Conservation (phyloP, 148 eudicot genomes). For the Pharnaceum exiguum region DNA sequence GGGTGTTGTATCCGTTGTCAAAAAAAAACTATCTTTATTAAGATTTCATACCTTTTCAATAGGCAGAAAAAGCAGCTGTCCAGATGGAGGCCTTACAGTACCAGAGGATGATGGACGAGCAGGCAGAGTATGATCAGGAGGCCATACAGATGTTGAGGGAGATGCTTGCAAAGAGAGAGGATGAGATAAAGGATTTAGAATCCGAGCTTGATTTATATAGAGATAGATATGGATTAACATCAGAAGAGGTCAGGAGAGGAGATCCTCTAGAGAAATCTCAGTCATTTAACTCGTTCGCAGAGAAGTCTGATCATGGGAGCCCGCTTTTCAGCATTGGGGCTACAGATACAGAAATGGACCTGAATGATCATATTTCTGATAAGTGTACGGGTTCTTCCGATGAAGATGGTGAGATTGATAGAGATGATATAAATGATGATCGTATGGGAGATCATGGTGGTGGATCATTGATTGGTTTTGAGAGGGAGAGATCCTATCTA, state of each 20-base stretch:
- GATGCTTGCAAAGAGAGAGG: slow-evolving; percentile 53
- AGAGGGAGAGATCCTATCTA: slow-evolving; percentile 47
- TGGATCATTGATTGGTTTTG: slow-evolving; percentile 35
- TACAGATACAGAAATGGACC: slow-evolving; percentile 27
- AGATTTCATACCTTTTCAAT: too few relatives aligned
- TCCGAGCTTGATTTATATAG: slow-evolving; percentile 60
- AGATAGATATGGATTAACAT: slow-evolving; percentile 49
- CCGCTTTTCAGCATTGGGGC: slow-evolving; percentile 28
- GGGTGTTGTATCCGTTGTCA: too few relatives aligned
- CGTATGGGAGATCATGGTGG: slow-evolving; percentile 14
- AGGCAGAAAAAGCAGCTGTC: slow-evolving; percentile 92
- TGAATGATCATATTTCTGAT: slow-evolving; percentile 12
- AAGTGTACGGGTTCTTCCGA: background rate
- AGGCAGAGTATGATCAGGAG: slow-evolving; percentile 84
- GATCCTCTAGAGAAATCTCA: slow-evolving; percentile 58
- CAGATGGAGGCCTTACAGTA: slow-evolving; percentile 98
- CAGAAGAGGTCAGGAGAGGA: slow-evolving; percentile 34
- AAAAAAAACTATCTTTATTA: too few relatives aligned
- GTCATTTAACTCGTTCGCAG: slow-evolving; percentile 45
- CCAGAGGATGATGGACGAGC: slow-evolving; percentile 99
- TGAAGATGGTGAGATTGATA: background rate
- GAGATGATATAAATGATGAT: slow-evolving; percentile 6
- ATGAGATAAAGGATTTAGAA: slow-evolving; percentile 61
- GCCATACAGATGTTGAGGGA: slow-evolving; percentile 56
- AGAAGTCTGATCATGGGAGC: slow-evolving; percentile 48